phyloP scores from a whole-genome alignment of 768 basidiomycete species.

The Suillus brevipes region DNA sequence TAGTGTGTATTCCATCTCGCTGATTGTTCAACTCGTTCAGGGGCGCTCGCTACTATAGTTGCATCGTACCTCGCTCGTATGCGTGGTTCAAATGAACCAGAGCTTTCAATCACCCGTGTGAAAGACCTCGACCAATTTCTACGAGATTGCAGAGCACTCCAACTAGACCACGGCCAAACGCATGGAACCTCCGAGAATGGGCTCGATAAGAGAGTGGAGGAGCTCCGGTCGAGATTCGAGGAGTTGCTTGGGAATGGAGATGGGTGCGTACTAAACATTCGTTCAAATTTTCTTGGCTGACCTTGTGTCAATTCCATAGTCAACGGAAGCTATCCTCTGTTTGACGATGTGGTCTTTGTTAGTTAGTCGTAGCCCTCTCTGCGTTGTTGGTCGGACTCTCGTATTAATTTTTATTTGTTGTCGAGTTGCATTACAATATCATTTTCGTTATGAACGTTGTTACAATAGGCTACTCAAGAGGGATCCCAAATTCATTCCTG shows the following conservation, averaged over 20 bases:
- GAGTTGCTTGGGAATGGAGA: slow-evolving; percentile 31
- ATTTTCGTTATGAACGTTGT: neutral
- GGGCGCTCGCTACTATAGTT: slow-evolving; percentile 38
- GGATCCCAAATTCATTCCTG: too few species aligned
- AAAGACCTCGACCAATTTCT: slow-evolving; percentile 37
- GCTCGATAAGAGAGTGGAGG: slow-evolving; percentile 18
- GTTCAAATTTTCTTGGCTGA: neutral
- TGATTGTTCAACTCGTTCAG: slow-evolving; percentile 6
- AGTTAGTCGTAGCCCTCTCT: neutral
- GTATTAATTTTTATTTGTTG: neutral
- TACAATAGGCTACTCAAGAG: neutral
- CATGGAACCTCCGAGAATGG: slow-evolving; percentile 16
- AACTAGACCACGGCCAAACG: slow-evolving; percentile 31
- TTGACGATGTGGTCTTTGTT: neutral
- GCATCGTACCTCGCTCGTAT: slow-evolving; percentile 42
- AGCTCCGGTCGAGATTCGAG: slow-evolving; percentile 35
- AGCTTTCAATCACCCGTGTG: slow-evolving; percentile 26
- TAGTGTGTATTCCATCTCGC: neutral
- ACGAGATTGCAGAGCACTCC: slow-evolving; percentile 33
- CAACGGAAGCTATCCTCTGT: neutral
- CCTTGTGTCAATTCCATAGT: neutral
- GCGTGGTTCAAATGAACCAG: slow-evolving; percentile 40
- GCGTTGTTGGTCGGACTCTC: neutral
- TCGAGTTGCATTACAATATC: neutral
- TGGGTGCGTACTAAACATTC: slow-evolving; percentile 1